phyloP scores from a whole-genome alignment of 208 protist genomes.

The Leishmania aethiopica region DNA sequence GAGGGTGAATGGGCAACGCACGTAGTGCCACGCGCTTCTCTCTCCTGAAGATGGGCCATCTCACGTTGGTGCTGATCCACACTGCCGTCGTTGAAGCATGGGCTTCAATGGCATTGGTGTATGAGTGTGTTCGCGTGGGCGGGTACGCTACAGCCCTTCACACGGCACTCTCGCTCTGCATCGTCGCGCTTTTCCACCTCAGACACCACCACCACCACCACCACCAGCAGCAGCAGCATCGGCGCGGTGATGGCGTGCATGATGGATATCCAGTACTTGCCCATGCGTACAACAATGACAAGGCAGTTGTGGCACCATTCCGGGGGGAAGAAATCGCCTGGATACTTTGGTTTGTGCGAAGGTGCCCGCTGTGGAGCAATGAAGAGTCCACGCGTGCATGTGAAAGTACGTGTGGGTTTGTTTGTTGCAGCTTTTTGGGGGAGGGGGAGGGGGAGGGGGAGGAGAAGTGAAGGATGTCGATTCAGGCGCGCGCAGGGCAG shows the following conservation, averaged over 20 bases:
- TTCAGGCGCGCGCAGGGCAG: background rate
- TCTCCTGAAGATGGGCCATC: background rate
- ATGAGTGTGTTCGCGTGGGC: background rate
- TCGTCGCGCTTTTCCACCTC: constrained; percentile 30
- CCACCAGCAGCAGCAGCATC: constrained; percentile 3
- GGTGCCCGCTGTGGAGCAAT: background rate
- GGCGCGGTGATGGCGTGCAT: constrained; percentile 34
- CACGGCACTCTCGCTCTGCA: background rate
- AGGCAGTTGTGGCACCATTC: background rate
- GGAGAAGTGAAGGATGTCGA: background rate
- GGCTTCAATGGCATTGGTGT: background rate
- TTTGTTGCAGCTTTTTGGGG: background rate
- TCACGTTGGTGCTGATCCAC: background rate
- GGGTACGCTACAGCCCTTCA: background rate
- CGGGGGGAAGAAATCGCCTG: background rate
- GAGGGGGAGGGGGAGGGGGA: background rate
- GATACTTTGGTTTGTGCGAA: background rate
- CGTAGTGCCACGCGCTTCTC: background rate
- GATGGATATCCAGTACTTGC: constrained; percentile 27
- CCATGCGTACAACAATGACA: background rate
- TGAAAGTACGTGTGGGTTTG: background rate
- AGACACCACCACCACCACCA: constrained; percentile 7
- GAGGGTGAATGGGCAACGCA: background rate
- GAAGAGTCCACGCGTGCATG: background rate
- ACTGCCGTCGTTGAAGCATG: background rate